Evolutionary conservation across 179 eudicot genomes (phyloP).

Genomic region (Spergularia azorica): DNA sequence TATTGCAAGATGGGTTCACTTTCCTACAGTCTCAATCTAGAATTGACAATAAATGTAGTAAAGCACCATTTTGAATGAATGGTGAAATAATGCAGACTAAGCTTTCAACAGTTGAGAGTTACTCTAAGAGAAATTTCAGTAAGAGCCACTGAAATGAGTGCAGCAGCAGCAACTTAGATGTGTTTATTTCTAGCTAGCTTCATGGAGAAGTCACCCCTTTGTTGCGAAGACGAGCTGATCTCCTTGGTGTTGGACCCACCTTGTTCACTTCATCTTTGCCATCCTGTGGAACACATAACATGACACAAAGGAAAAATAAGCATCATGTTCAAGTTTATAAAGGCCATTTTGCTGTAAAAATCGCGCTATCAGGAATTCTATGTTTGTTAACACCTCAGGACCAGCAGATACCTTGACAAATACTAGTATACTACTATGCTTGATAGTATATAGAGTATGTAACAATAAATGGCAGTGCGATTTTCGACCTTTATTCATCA

Average conservation of each 20-base stretch:
- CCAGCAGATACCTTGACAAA: too few relatives aligned
- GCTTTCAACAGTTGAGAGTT: neutral
- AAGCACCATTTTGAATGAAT: too few relatives aligned
- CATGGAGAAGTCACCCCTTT: slow-evolving; percentile 20
- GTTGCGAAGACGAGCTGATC: slow-evolving; percentile 17
- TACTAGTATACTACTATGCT: too few relatives aligned
- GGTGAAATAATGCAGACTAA: neutral
- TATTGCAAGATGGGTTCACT: neutral
- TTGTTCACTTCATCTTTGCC: slow-evolving; percentile 21
- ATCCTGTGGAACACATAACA: slow-evolving; percentile 13
- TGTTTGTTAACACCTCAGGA: too few relatives aligned
- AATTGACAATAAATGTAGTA: too few relatives aligned
- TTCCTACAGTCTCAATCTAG: slow-evolving; percentile 5
- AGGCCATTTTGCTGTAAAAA: neutral
- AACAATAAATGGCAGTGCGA: too few relatives aligned
- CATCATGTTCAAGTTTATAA: neutral
- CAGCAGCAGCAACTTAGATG: slow-evolving; percentile 17
- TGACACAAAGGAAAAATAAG: neutral
- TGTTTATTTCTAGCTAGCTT: slow-evolving; percentile 11
- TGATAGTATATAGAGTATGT: too few relatives aligned
- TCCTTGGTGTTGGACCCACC: slow-evolving; percentile 21
- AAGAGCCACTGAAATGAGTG: slow-evolving; percentile 23
- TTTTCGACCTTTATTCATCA: too few relatives aligned
- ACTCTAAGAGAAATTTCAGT: slow-evolving; percentile 17
- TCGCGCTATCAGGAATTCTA: too few relatives aligned